Conservation (phyloP, 495 filamentous ascomycete species). For the Cercophora scortea region DNA sequence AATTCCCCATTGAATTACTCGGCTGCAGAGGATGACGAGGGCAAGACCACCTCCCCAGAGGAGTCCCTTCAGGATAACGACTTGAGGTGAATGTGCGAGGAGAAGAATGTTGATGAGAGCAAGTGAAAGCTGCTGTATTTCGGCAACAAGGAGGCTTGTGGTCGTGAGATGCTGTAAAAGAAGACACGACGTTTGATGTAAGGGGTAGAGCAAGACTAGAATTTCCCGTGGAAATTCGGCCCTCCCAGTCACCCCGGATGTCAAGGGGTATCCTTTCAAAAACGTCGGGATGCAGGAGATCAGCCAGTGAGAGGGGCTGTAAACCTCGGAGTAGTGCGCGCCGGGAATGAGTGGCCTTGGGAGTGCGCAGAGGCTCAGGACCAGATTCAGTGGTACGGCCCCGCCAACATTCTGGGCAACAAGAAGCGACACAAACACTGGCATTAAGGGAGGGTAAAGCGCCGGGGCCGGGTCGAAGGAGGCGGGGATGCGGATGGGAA, state of each 20-base stretch:
- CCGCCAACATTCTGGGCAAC: constrained; percentile 50
- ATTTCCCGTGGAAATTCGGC: constrained; percentile 46
- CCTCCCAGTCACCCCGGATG: neutral
- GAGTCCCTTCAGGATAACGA: constrained; percentile 69
- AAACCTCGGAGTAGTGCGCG: constrained; percentile 41
- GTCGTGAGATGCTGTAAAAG: constrained; percentile 73
- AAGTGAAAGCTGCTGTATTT: constrained; percentile 77
- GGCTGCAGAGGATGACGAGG: constrained; percentile 62
- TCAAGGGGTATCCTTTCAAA: constrained; percentile 24
- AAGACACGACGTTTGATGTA: constrained; percentile 74
- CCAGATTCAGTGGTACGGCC: constrained; percentile 66
- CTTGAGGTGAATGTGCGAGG: constrained; percentile 74
- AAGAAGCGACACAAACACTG: constrained; percentile 69
- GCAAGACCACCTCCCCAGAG: constrained; percentile 83
- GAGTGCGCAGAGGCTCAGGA: constrained; percentile 71
- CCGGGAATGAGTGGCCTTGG: constrained; percentile 66
- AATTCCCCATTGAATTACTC: constrained; percentile 79
- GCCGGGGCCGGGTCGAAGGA: constrained; percentile 87
- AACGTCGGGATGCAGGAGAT: constrained; percentile 51
- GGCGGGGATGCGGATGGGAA: constrained; percentile 50
- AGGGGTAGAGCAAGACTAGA: constrained; percentile 66
- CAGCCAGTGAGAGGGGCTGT: constrained; percentile 64
- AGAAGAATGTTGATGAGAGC: constrained; percentile 77
- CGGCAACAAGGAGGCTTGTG: constrained; percentile 76
- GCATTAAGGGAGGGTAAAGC: constrained; percentile 73